Evolutionary conservation across 495 filamentous ascomycete genomes (phyloP), one percentile per base, ranked within the genome.

Genomic region (Viridothelium virens): DNA sequence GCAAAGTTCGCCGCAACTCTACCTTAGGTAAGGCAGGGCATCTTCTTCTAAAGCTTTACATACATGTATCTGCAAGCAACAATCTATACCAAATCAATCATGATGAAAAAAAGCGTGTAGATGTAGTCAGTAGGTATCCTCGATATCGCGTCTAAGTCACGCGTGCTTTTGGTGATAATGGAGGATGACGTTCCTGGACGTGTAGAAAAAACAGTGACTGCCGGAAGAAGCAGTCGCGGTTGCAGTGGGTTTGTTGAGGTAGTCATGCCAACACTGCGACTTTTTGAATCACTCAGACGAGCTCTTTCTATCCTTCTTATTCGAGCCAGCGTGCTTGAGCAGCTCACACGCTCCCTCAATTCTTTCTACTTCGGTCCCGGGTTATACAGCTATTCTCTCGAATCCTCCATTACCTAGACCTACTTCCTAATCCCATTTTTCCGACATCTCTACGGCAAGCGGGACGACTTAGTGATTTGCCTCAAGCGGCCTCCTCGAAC

Each of bases 391-490:
- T n/a, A 53, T n/a, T 53, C 48, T 53, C n/a, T 53, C 16, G 48
- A 5, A n/a, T 18, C 48, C 48, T 53, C 18, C 16, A 53, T 53
- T 18, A n/a, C 48, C 48, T 53, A 53, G 11, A 16, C n/a, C 48
- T 5, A 53, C 48, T 53, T 53, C 48, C 48, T 53, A 53, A 53
- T 53, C 48, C 5, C 18, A 53, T 53, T 53, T n/a, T 53, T 53
- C 48, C 48, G 48, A 53, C n/a, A 53, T 53, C 11, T n/a, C 48
- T 53, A 53, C 11, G 48, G 2, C 16, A 53, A 11, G 5, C 48
- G 2, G 12, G 12, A 18, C 11, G 12, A 18, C n/a, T 25, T n/a
- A 25, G 48, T 16, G n/a, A 14, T 5, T 16, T 14, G 11, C 11
- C 16, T 53, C 48, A n/a, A 53, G 10, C 48, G 48, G n/a, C 11